Evolutionary conservation across 1,284 basidiomycete species (phyloP), one percentile per base, ranked within the genome.

Genomic region (Abortiporus biennis): DNA sequence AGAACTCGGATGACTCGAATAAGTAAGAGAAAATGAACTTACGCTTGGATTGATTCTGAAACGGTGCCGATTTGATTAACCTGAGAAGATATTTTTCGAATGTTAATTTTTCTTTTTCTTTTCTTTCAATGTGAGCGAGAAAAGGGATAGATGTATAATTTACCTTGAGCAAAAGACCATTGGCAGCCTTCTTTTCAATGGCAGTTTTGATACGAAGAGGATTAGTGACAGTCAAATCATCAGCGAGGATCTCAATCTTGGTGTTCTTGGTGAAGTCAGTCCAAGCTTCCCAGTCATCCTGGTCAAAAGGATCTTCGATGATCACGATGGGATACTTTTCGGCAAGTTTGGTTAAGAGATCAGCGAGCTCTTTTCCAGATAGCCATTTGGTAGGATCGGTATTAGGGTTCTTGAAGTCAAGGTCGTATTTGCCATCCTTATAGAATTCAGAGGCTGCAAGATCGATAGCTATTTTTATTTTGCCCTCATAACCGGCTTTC

Each of bases 241-340:
- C 95, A 60, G 94, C 94, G 58, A 98, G 94, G 59, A 97, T 89
- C 72, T 95, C 92, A 62, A 92, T 85, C 20, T 74, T 73, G 56
- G 78, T 75, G 50, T 79, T 66, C 58, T 72, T 68, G 56, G 87
- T 95, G 72, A 97, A 92, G 75, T 94, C 84, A 35, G 82, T 73
- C 96, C 96, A 99, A 35, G 93, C 92, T 66, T 93, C 92, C 89
- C 92, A 98, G 75, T 98, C 95, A 66, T 99, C 96, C 76, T 99
- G 94, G 72, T 99, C 94, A 72, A 99, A 99, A 67, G 95, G 95
- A 69, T 99, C 95, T 74, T 99, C 95, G 61, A 99, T 89, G 43
- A 93, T 97, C 53, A 93, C 80, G 57, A 97, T 96, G 54, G 92
- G 92, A 76, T 97, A 97, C 70, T 94, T 87, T 67, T 91, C 75